Base-by-base conservation (phyloP, 1,284 basidiomycete genomes). In the Sanguinoderma infundibulare region DNA sequence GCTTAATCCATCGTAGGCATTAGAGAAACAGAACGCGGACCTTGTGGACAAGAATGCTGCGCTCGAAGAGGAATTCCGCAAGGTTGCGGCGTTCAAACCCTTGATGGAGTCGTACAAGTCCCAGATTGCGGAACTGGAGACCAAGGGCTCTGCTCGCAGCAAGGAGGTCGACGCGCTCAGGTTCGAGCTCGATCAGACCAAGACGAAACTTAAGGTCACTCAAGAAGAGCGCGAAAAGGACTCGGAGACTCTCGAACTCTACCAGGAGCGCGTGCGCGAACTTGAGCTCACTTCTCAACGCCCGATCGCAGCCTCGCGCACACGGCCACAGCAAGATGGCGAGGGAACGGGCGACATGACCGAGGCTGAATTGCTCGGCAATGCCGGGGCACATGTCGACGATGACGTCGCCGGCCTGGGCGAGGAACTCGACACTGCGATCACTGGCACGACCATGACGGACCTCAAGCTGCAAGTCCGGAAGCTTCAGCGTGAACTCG, bases 31-130 rank as follows among this genome's bases (percentile, higher is more conserved):
- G 78, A 98, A 98, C 66, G 88, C 94, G 5, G 87, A 90, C 60
- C 84, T 98, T 12, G 90, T 98, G 32, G 94, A 98, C 78, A 92
- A 90, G 74, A 96, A 97, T 70, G 91, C 94, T 0, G 85, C 90
- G 0, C 79, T 98, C 6, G 96, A 98, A 75, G 94, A 95, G 66
- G 95, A 98, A 71, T 91, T 93, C 70, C 87, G 90, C 72, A 95
- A 94, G 71, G 89, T 96, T 12, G 86, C 90, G 0, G 87, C 90
- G 1, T 94, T 92, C 79, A 96, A 94, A 75, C 91, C 93, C 1
- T 81, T 97, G 46, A 91, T 96, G 86, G 96, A 98, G 67, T 93
- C 92, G 4, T 98, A 98, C 81, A 96, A 95, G 76, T 83, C 80
- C 28, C 95, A 97, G 70, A 92, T 98, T 52, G 81, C 87, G 15